Evolutionary conservation across 1,284 basidiomycete genomes (phyloP), one percentile per base, ranked within the genome.

Genomic region (Apiotrichum sp.): DNA sequence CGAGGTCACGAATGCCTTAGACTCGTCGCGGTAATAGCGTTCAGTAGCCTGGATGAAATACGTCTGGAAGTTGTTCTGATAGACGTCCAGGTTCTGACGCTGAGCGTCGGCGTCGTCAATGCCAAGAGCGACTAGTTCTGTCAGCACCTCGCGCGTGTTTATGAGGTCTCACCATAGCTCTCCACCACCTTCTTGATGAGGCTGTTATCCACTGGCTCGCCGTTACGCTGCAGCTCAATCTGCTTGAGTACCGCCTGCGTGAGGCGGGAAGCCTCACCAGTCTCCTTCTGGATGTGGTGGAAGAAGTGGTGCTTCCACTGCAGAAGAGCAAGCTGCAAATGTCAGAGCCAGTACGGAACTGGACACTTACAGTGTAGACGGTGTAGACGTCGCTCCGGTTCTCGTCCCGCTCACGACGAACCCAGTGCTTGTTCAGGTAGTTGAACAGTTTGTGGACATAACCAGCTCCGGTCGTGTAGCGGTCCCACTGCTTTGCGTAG

Each of bases 381-480:
- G 86, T 86, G 76, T 96, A 97, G 43, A 98, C 88, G 51, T 88
- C 87, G 77, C 93, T 98, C 69, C 92, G 84, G 5, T 96, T 96
- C 73, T 99, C 95, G 68, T 98, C 96, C 72, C 95, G 87, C 75
- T 98, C 93, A 46, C 95, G 85, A 79, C 96, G 97, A 49, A 99
- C 93, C 96, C 96, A 99, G 78, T 98, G 93, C 57, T 95, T 89
- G 75, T 98, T 98, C 59, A 98, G 84, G 77, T 98, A 98, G 22
- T 90, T 88, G 80, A 98, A 98, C 43, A 98, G 78, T 59, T 93
- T 86, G 71, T 96, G 93, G 70, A 98, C 87, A 73, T 93, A 98
- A 74, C 90, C 92, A 8, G 95, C 93, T 57, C 95, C 95, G 0
- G 86, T 92, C 0, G 95, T 98, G 78, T 97, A 98, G 43, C 92